Conservation (phyloP, 73 alveolate genomes). For the Tetrahymena borealis region DNA sequence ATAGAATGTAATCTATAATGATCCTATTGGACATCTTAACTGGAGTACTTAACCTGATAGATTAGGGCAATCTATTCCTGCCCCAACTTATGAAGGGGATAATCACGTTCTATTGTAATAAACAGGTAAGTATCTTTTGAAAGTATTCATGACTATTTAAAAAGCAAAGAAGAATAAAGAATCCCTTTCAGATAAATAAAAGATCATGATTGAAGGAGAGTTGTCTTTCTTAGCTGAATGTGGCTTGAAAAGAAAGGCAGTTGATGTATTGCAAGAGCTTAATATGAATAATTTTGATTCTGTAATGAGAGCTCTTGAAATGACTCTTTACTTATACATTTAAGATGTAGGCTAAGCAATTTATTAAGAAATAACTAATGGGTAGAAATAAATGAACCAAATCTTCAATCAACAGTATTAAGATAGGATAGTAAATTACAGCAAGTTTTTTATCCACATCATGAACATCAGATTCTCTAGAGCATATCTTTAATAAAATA, state of each 20-base stretch:
- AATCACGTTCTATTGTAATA: slow-evolving; percentile 43
- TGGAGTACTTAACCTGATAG: not conserved
- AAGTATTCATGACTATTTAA: not conserved
- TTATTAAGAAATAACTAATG: not conserved
- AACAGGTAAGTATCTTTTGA: slow-evolving; percentile 36
- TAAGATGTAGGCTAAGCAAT: not conserved
- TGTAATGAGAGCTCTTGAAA: not conserved
- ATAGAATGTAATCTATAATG: not conserved
- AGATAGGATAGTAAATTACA: not conserved
- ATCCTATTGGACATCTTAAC: slow-evolving; percentile 27
- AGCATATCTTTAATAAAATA: not conserved
- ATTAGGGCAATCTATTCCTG: slow-evolving; percentile 12
- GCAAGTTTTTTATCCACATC: not conserved
- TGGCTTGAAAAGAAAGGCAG: not conserved
- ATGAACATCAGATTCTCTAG: not conserved
- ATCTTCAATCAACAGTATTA: not conserved
- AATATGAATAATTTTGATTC: not conserved
- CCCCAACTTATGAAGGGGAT: slow-evolving; percentile 58
- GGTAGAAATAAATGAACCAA: not conserved
- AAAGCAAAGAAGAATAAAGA: not conserved
- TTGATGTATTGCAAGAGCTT: not conserved
- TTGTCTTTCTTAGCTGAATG: not conserved
- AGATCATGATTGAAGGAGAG: not conserved
- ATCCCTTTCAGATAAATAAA: not conserved
- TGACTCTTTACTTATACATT: not conserved